Percentiles rank a stretch among this genome's conserved stretches.
phyloP scores from a whole-genome alignment of 73 alveolate genomes.

The Tetrahymena malaccensis region DNA sequence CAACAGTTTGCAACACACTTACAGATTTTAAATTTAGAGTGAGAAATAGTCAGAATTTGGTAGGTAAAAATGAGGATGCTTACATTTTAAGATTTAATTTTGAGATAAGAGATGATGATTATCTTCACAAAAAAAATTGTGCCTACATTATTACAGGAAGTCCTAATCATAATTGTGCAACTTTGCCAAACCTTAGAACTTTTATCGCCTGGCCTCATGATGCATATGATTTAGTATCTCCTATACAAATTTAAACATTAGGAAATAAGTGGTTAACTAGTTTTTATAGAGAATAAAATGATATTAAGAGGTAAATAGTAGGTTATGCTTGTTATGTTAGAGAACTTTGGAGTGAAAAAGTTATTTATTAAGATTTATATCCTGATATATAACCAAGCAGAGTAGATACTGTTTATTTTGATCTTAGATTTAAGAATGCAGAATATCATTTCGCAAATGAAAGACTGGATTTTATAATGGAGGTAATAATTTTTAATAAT shows the following conservation, averaged over 20 bases:
- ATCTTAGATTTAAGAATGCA: background rate
- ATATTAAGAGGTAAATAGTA: background rate
- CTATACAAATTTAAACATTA: background rate
- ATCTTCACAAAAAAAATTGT: background rate
- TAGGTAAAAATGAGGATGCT: background rate
- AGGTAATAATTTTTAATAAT: background rate
- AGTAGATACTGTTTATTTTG: background rate
- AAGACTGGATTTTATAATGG: background rate
- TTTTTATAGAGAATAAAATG: background rate
- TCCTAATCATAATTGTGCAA: background rate
- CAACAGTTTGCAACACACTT: background rate
- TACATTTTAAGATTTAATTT: background rate
- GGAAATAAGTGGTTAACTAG: background rate
- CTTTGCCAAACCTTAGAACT: background rate
- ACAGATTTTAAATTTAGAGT: background rate
- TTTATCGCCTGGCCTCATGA: background rate
- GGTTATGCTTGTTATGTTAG: background rate
- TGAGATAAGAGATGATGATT: background rate
- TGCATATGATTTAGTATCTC: background rate
- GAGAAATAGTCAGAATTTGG: background rate
- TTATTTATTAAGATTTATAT: background rate
- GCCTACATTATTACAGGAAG: background rate
- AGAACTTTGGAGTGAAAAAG: background rate
- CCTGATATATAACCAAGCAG: background rate
- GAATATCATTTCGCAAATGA: background rate